Base-by-base conservation (phyloP, 129 eudicot genomes). In the Artemisia tridentata region DNA sequence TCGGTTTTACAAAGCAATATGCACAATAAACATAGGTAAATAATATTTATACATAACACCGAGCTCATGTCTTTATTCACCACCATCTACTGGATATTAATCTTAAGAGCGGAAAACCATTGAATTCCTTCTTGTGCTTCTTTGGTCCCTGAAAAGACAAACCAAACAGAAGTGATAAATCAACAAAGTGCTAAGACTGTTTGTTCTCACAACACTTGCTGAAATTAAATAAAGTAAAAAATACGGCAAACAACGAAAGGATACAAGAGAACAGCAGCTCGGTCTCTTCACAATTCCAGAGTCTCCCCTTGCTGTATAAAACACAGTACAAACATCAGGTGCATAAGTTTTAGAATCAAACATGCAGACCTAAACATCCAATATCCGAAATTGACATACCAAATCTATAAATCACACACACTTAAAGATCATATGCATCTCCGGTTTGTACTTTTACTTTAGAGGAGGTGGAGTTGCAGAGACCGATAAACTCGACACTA, bases 231-330 rank as follows among this genome's bases (percentile, higher is more conserved):
- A 5, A 13, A 17, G 51, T 34, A 23, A 29, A 61, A 17, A 63
- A 38, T 14, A 58, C 9, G 3, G 14, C 48, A 25, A 46, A 47
- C 49, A 10, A 45, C 11, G 61, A 77, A 79, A 82, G 84, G 86
- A 85, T 82, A 85, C 76, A 82, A 72, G 59, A 70, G n/a, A 52
- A 21, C 79, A 48, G 63, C 65, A 75, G 68, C 82, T 43, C 47
- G 75, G 77, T 66, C 72, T 79, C 82, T 77, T 79, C 68, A 81
- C 84, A 85, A 75, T 67, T 72, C 77, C 84, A 72, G 67, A 61
- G 73, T 56, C 72, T 72, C 84, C 75, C 68, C 84, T 57, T 46
- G 12, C 29, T 69, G 52, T 59, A 57, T 14, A 57, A n/a, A 70
- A 78, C 68, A 73, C 34, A 7, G 61, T 61, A 77, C 70, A 68